Base-by-base conservation (phyloP, 345 rosid genomes). In the Euphorbia tirucalli region DNA sequence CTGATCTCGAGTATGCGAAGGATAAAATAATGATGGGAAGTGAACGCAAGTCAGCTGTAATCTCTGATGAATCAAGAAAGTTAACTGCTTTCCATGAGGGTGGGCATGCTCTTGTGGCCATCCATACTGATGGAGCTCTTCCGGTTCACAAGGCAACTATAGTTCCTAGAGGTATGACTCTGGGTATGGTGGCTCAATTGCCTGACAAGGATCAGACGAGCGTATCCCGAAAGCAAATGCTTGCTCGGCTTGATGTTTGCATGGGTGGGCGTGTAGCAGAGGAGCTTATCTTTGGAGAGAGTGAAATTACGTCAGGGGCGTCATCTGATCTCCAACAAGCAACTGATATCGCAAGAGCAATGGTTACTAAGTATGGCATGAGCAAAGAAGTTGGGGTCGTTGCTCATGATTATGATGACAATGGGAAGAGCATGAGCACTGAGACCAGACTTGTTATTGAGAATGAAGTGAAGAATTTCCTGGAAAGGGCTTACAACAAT, bases 231-330 rank as follows among this genome's bases (percentile, higher is more conserved):
- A 95, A 86, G 74, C 99, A 92, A 87, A 92, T 95, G 99, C 98
- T 95, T 74, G 98, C 98, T 37, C 77, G 89, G 65, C 92, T 92
- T 59, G 97, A 95, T 85, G 93, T 95, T 58, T 85, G 88, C 82
- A 88, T 95, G 98, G 99, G 99, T 7, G 97, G 99, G 3, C 82
- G 97, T 18, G 99, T 90, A 22, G 99, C 99, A 0, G 99, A 95
- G 66, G 99, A 92, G 81, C 87, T 95, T 68, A 92, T 95, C 54
- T 95, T 95, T 24, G 97, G 98, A 64, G 98, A 92, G 31, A 87
- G 85, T 30, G 97, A 93, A 70, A 93, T 95, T 44, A 90, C 99
- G 50, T 82, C 97, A 4, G 98, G 97, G 59, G 94, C 98, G 28
- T 86, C 91, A 5, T 82, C 88, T 22, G 99, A 95, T 81, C 93